These are phyloP conservation scores for Ambrosia trifida DNA, from an alignment of 129 eudicot genomes.

Conservation along the genomic window DNA sequence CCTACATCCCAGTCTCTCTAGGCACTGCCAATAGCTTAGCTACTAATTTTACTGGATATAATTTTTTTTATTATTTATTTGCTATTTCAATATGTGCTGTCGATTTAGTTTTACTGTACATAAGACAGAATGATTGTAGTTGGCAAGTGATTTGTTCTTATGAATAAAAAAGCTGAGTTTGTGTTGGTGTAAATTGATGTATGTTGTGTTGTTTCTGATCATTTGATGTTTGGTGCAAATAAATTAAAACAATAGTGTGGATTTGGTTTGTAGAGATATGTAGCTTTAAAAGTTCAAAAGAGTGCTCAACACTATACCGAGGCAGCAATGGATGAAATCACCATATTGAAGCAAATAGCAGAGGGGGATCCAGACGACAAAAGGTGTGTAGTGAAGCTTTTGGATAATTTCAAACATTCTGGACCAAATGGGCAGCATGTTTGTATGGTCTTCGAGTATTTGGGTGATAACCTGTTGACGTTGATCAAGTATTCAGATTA, in stretches of 20 bases:
- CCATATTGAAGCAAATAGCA: conserved; percentile 72
- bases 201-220: conserved; percentile 9
- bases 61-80: too few relatives aligned
- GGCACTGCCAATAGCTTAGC: too few relatives aligned
- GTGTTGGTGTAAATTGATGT: not conserved
- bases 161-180: not conserved
- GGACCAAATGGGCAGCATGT: conserved; percentile 97
- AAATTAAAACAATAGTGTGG: conserved; percentile 4
- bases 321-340: conserved; percentile 93
- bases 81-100: not conserved
- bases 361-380: conserved; percentile 85
- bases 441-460: conserved; percentile 88
- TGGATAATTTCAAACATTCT: conserved; percentile 88
- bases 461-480: conserved; percentile 88
- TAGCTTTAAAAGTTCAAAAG: conserved; percentile 91
- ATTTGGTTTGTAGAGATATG: conserved; percentile 55
- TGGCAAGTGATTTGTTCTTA: conserved; percentile 11
- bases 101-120: conserved; percentile 1
- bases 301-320: conserved; percentile 89
- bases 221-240: conserved; percentile 1
- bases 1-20: too few relatives aligned
- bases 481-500: conserved; percentile 75
- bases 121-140: conserved; percentile 5
- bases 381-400: conserved; percentile 77
- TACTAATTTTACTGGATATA: too few relatives aligned